Percentiles rank a stretch among this genome's conserved stretches.
Conservation (phyloP, 225 moss, liverwort and hornwort species). For the Rhytidiadelphus loreus region DNA sequence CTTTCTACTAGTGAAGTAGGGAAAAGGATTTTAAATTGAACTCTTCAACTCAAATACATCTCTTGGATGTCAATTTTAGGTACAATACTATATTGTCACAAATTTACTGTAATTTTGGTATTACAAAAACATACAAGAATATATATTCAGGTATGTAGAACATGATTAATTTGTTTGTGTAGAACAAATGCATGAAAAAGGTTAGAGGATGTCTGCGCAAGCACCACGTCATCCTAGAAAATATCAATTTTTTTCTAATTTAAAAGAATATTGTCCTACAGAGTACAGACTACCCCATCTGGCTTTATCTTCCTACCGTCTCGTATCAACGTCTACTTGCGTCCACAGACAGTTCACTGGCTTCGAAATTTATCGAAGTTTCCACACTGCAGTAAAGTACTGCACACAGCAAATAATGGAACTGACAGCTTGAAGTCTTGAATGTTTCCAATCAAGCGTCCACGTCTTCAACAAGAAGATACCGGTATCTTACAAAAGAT, state of each 20-base stretch:
- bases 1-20: too few species aligned
- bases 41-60: too few species aligned
- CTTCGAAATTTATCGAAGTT: too few species aligned
- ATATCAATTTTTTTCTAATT: background rate
- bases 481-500: background rate
- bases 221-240: background rate
- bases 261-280: background rate
- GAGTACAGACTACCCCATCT: background rate
- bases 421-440: background rate
- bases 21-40: too few species aligned
- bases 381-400: background rate
- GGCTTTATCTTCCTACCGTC: background rate
- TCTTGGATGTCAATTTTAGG: background rate
- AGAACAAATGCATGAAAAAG: background rate
- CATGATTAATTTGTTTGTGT: too few species aligned
- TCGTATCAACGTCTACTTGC: background rate
- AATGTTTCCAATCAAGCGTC: background rate
- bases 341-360: background rate
- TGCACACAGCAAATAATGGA: background rate
- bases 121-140: background rate
- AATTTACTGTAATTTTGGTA: background rate
- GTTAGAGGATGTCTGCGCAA: background rate
- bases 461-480: background rate
- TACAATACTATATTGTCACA: background rate
- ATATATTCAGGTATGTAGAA: rapidly evolving